These are phyloP conservation scores for Canavalia gladiata DNA, from an alignment of 306 rosid genomes.

Conservation along the genomic window DNA sequence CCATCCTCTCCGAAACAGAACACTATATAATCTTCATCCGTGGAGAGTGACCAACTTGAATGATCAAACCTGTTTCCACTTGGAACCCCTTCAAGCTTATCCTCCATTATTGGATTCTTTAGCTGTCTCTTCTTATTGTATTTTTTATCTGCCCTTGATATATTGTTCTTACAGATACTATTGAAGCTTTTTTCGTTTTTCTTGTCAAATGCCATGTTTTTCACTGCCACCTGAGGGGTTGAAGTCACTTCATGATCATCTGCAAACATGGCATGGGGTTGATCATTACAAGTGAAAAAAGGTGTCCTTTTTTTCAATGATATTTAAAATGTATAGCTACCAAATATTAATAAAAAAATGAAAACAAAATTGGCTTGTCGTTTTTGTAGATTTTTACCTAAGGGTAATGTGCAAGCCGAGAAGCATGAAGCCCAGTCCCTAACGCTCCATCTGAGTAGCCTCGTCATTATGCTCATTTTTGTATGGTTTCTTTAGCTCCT, in stretches of 20 bases:
- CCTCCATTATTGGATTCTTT: conserved; percentile 40
- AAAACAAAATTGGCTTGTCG: background rate
- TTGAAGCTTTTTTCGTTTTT: conserved; percentile 26
- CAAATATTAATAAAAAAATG: background rate
- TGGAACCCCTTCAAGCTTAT: conserved; percentile 26
- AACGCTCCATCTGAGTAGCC: conserved; percentile 55
- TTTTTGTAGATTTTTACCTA: conserved; percentile 47
- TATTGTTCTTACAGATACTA: conserved; percentile 10
- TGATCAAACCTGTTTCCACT: conserved; percentile 36
- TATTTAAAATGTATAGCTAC: background rate
- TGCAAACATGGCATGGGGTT: conserved; percentile 26
- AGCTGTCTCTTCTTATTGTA: conserved; percentile 16
- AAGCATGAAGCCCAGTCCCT: conserved; percentile 64
- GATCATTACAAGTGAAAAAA: conserved; percentile 11
- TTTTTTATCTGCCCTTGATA: conserved; percentile 39
- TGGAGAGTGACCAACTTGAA: conserved; percentile 56
- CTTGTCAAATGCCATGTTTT: conserved; percentile 48
- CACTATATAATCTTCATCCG: conserved; percentile 69
- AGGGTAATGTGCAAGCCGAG: conserved; percentile 54
- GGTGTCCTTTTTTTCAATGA: background rate
- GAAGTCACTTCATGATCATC: conserved; percentile 51
- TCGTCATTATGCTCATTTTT: conserved; percentile 55
- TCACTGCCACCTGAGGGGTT: conserved; percentile 39
- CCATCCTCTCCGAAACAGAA: conserved; percentile 72
- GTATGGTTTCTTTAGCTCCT: conserved; percentile 8